phyloP scores from a whole-genome alignment of 2,329 filamentous ascomycete species.

The Hymenoscyphus salicellus region DNA sequence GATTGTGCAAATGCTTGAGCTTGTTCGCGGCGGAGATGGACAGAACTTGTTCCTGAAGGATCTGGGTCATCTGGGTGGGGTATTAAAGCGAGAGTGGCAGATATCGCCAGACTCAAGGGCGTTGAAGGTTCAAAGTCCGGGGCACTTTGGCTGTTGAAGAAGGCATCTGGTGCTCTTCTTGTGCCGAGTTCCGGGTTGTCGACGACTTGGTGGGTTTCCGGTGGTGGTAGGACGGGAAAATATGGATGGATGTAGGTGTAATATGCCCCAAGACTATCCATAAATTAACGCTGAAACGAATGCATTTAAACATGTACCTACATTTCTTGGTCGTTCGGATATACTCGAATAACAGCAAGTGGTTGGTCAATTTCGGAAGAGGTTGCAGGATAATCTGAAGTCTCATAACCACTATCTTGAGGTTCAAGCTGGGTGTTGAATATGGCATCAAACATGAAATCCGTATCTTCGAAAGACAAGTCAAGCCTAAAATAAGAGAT shows the following conservation, averaged over 20 bases:
- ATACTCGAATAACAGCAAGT: conserved; percentile 22
- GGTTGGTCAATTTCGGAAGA: conserved; percentile 15
- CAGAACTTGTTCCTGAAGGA: conserved; percentile 38
- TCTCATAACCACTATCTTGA: conserved; percentile 23
- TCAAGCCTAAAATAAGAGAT: conserved; percentile 32
- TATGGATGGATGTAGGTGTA: conserved; percentile 52
- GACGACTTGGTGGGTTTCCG: conserved; percentile 29
- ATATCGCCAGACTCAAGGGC: conserved; percentile 46
- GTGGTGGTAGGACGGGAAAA: conserved; percentile 49
- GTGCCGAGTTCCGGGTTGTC: conserved; percentile 27
- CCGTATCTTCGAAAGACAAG: conserved; percentile 43
- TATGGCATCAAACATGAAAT: conserved; percentile 28
- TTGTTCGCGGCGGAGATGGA: conserved; percentile 45
- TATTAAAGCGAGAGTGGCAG: conserved; percentile 48
- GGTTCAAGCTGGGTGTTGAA: conserved; percentile 21
- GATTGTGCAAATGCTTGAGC: conserved; percentile 49
- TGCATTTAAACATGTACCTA: conserved; percentile 11
- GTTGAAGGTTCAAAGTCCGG: conserved; percentile 42
- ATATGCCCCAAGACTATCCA: conserved; percentile 46
- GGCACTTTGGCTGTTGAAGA: conserved; percentile 36
- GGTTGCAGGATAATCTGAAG: conserved; percentile 19
- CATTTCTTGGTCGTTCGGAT: conserved; percentile 31
- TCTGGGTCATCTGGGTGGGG: conserved; percentile 40
- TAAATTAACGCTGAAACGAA: background rate
- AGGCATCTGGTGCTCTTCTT: conserved; percentile 32